A percentile compares a stretch with the other conserved stretches of the same genome.
Conservation (phyloP, 176 grass and related monocot genomes). For the Bromus sterilis region DNA sequence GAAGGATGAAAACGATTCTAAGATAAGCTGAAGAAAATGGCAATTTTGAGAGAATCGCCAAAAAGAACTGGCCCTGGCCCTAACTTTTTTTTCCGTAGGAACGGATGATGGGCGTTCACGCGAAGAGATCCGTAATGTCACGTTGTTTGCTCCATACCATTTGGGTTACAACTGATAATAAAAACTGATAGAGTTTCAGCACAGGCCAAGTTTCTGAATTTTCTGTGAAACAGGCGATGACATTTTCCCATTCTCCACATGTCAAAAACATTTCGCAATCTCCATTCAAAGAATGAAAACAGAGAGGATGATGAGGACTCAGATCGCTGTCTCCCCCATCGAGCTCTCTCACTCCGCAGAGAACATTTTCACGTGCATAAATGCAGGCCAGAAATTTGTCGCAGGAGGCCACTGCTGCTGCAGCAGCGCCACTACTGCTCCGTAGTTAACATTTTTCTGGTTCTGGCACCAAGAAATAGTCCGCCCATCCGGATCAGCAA, state of each 20-base stretch:
- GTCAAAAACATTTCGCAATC: not conserved
- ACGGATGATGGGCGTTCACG: no score
- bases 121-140: no score
- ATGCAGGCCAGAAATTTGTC: not conserved
- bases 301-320: not conserved
- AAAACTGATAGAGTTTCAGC: not conserved
- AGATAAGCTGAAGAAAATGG: no score
- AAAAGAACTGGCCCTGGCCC: no score
- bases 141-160: no score
- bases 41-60: no score
- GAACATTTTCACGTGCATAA: slow-evolving; percentile 12
- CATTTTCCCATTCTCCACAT: not conserved
- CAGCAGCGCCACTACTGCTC: not conserved
- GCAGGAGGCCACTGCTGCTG: not conserved
- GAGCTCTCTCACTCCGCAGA: not conserved
- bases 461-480: not conserved
- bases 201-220: not conserved
- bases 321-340: not conserved
- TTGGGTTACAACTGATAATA: not conserved
- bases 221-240: not conserved
- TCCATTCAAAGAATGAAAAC: not conserved
- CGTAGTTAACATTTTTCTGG: not conserved
- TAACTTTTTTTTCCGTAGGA: no score
- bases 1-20: no score
- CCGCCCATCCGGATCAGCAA: not conserved